phyloP scores from a whole-genome alignment of 1,284 basidiomycete species.

The Porogramme epimiltina region DNA sequence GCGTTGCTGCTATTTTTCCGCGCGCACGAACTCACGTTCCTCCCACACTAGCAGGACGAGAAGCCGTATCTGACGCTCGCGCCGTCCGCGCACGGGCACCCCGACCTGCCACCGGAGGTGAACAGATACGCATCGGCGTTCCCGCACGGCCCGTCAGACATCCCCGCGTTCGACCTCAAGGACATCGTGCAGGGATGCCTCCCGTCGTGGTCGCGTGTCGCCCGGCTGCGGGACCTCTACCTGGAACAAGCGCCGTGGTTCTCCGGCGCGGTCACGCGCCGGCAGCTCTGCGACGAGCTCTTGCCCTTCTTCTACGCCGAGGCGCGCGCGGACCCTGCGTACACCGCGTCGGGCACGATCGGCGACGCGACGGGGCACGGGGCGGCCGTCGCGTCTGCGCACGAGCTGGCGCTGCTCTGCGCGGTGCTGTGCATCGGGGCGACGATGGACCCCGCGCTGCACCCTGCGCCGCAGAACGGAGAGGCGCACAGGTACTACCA shows the following conservation, averaged over 20 bases:
- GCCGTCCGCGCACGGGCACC: constrained; percentile 1
- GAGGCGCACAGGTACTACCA: constrained; percentile 63
- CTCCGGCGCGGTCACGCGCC: constrained; percentile 64
- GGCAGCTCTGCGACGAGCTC: constrained; percentile 63
- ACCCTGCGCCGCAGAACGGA: constrained; percentile 53
- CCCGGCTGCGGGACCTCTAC: constrained; percentile 60
- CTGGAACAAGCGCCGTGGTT: constrained; percentile 77
- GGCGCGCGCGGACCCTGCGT: constrained; percentile 16
- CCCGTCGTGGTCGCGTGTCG: constrained; percentile 58
- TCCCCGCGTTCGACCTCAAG: constrained; percentile 38
- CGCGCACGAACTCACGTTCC: too few species aligned
- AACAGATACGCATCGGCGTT: constrained; percentile 52
- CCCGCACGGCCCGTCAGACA: constrained; percentile 44
- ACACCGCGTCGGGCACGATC: background rate
- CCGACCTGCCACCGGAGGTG: constrained; percentile 34
- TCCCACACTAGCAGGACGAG: constrained; percentile 27
- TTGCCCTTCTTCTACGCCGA: constrained; percentile 69
- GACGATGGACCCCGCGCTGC: constrained; percentile 60
- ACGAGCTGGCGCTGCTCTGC: constrained; percentile 58
- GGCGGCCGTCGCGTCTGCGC: constrained; percentile 35
- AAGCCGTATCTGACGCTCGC: constrained; percentile 12
- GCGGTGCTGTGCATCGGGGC: constrained; percentile 62
- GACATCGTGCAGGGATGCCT: constrained; percentile 50
- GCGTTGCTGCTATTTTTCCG: too few species aligned
- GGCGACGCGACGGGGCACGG: constrained; percentile 9